phyloP scores from a whole-genome alignment of 805 yeast genomes.

The Clavispora phyllophila region DNA sequence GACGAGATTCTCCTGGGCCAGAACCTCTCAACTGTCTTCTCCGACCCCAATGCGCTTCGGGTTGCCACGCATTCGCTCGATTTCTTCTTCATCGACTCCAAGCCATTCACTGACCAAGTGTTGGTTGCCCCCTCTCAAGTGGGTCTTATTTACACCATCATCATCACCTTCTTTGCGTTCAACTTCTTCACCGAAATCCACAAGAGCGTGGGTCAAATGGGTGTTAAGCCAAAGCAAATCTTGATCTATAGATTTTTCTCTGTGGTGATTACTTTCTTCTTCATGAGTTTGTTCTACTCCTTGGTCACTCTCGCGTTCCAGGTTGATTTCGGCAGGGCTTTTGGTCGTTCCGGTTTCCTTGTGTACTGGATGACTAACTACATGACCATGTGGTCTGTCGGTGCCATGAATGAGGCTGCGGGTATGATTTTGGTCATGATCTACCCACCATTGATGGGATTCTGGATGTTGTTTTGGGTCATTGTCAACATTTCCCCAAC shows the following conservation, averaged over 20 bases:
- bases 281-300: constrained; percentile 54
- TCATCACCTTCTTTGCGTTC: constrained; percentile 68
- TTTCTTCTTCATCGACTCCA: constrained; percentile 38
- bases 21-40: constrained; percentile 9
- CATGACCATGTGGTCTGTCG: constrained; percentile 70
- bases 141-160: constrained; percentile 67
- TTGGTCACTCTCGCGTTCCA: constrained; percentile 66
- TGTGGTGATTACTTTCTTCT: constrained; percentile 49
- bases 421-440: constrained; percentile 46
- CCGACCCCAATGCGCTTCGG: constrained; percentile 10
- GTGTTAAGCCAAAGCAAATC: constrained; percentile 41
- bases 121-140: constrained; percentile 66
- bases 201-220: constrained; percentile 38
- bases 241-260: constrained; percentile 48
- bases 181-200: constrained; percentile 56
- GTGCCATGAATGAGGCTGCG: constrained; percentile 66
- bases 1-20: constrained; percentile 11
- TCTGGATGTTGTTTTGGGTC: constrained; percentile 71
- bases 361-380: constrained; percentile 68
- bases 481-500: constrained; percentile 65
- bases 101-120: constrained; percentile 48
- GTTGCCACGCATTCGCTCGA: constrained; percentile 29
- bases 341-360: constrained; percentile 67
- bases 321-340: constrained; percentile 50
- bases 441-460: constrained; percentile 62